These are phyloP conservation scores for Multifurca ochricompacta DNA, from an alignment of 768 basidiomycete genomes.

Conservation along the genomic window DNA sequence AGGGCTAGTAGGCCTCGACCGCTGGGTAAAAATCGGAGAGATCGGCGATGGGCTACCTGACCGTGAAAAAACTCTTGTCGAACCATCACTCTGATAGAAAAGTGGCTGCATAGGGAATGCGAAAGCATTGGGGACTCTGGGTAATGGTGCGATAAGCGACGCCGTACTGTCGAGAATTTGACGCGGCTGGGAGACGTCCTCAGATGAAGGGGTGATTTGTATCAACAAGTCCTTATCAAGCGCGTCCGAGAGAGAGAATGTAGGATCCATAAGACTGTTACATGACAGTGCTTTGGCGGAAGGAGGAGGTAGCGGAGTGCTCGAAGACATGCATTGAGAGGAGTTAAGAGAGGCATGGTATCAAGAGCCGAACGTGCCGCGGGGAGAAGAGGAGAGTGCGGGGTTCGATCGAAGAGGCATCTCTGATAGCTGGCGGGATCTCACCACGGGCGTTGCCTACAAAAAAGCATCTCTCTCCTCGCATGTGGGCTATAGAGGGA, in stretches of 20 bases:
- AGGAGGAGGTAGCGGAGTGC: neutral
- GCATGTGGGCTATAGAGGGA: neutral
- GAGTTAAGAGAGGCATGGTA: neutral
- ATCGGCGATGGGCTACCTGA: neutral
- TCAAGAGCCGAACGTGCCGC: neutral
- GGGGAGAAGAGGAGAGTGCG: neutral
- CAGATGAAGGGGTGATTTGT: neutral
- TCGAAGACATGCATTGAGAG: constrained; percentile 1
- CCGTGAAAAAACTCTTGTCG: neutral
- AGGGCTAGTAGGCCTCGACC: neutral
- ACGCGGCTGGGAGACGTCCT: neutral
- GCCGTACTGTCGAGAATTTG: neutral
- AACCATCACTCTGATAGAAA: neutral
- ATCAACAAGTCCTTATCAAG: neutral
- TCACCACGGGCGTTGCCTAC: neutral
- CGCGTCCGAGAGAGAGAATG: neutral
- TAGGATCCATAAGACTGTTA: neutral
- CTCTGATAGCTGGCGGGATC: neutral
- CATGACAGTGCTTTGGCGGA: neutral
- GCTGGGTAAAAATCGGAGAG: constrained; percentile 1
- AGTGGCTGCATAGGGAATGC: neutral
- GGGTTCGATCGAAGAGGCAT: constrained; percentile 1
- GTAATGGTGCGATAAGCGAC: neutral
- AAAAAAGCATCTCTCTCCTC: neutral
- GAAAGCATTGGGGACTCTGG: neutral